phyloP scores from a whole-genome alignment of 1,284 basidiomycete genomes.

The Microbotryum scabiosae region DNA sequence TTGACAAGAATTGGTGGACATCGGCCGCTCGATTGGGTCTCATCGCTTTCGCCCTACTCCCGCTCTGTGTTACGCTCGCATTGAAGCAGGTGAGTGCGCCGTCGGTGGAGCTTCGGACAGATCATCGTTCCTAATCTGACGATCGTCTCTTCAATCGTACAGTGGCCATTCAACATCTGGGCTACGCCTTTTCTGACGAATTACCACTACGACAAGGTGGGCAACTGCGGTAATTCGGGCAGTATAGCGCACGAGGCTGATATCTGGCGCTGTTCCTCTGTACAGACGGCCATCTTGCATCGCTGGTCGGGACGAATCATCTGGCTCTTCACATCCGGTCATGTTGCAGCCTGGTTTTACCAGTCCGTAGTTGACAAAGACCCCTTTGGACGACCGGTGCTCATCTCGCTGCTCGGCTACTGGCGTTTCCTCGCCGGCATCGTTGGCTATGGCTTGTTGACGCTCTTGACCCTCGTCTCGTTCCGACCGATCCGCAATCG shows the following conservation, averaged over 20 bases:
- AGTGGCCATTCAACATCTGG: slow-evolving; percentile 70
- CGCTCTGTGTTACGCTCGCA: slow-evolving; percentile 65
- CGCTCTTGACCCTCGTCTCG: slow-evolving; percentile 57
- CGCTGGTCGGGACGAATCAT: slow-evolving; percentile 50
- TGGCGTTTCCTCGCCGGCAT: slow-evolving; percentile 65
- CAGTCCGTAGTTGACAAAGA: slow-evolving; percentile 55
- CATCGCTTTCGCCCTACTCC: slow-evolving; percentile 68
- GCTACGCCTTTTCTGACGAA: slow-evolving; percentile 61
- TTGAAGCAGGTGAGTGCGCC: slow-evolving; percentile 49
- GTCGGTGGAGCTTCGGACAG: background rate
- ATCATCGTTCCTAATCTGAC: background rate
- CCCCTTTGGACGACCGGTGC: slow-evolving; percentile 50
- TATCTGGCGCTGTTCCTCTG: background rate
- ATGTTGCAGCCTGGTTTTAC: slow-evolving; percentile 66
- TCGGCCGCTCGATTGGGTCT: slow-evolving; percentile 62
- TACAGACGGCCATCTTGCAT: slow-evolving; percentile 28
- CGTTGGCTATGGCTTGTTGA: slow-evolving; percentile 61
- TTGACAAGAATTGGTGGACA: slow-evolving; percentile 70
- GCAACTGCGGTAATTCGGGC: slow-evolving; percentile 43
- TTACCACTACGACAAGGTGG: slow-evolving; percentile 67
- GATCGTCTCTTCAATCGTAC: background rate
- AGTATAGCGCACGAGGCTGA: background rate
- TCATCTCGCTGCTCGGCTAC: slow-evolving; percentile 57
- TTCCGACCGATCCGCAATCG: slow-evolving; percentile 55
- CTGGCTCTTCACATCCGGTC: slow-evolving; percentile 60